These are phyloP conservation scores for Fusarium phyllophilum DNA, from an alignment of 2,329 filamentous ascomycete species.

Conservation along the genomic window DNA sequence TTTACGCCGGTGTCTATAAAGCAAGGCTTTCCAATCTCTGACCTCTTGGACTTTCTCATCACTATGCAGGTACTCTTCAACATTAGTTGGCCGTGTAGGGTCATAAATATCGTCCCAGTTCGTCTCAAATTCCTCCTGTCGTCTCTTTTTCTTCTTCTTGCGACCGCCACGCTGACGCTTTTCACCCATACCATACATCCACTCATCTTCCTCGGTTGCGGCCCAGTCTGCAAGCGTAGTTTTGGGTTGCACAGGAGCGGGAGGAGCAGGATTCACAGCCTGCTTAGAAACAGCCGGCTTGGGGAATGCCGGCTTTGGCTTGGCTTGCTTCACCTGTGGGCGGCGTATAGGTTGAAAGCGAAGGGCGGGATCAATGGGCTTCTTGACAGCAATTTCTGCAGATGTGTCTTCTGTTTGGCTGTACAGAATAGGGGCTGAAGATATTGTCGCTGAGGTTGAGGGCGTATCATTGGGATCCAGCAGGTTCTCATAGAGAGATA, in stretches of 20 bases:
- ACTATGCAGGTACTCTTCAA: constrained; percentile 84
- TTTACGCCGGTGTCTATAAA: constrained; percentile 74
- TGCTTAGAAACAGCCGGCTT: constrained; percentile 53
- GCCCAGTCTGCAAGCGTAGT: constrained; percentile 85
- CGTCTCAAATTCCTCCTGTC: constrained; percentile 64
- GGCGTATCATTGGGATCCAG: constrained; percentile 68
- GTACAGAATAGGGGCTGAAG: constrained; percentile 79
- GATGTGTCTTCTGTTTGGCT: constrained; percentile 61
- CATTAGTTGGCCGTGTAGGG: constrained; percentile 81
- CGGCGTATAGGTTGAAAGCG: constrained; percentile 89
- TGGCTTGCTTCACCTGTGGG: constrained; percentile 70
- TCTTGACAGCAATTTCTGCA: constrained; percentile 65
- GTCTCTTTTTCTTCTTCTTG: constrained; percentile 76
- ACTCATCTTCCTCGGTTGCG: constrained; percentile 81
- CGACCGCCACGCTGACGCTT: constrained; percentile 81
- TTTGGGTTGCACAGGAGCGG: constrained; percentile 61
- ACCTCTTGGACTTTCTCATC: constrained; percentile 85
- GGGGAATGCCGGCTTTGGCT: constrained; percentile 69
- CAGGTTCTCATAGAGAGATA: constrained; percentile 87
- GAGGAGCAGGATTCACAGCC: constrained; percentile 44
- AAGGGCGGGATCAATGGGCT: constrained; percentile 69
- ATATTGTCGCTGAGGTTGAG: constrained; percentile 71
- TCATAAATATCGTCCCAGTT: constrained; percentile 96
- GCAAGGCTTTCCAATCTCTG: constrained; percentile 83
- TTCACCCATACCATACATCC: constrained; percentile 70